These are phyloP conservation scores for Sugiyamaella smithiae DNA, from an alignment of 805 yeast species.

Conservation along the genomic window DNA sequence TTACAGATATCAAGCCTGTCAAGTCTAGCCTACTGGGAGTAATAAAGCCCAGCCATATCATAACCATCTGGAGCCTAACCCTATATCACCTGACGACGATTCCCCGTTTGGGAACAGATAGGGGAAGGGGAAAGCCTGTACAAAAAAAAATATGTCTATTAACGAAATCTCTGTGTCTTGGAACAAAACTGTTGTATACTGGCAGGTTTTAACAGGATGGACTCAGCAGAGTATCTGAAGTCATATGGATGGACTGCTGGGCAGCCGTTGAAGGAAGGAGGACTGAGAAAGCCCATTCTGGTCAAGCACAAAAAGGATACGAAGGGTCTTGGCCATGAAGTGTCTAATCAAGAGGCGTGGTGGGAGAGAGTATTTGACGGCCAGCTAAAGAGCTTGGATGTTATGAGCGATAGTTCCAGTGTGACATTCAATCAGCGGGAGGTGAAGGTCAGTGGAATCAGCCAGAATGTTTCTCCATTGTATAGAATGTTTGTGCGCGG, in stretches of 20 bases:
- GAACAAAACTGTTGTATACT: no score
- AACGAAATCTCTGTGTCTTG: no score
- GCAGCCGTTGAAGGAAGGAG: constrained; percentile 75
- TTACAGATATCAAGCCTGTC: no score
- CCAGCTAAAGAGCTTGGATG: constrained; percentile 75
- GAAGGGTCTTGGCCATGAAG: constrained; percentile 81
- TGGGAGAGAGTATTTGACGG: constrained; percentile 97
- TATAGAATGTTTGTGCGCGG: constrained; percentile 87
- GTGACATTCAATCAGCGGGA: constrained; percentile 57
- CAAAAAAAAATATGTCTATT: no score
- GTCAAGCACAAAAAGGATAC: constrained; percentile 89
- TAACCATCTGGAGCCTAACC: not conserved
- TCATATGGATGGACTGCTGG: constrained; percentile 94
- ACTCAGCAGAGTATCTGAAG: constrained; percentile 67
- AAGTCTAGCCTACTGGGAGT: no score
- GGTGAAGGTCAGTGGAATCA: constrained; percentile 42
- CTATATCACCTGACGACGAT: not conserved
- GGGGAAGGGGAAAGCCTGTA: no score
- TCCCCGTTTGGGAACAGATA: no score
- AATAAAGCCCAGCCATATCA: not conserved
- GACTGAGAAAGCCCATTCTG: constrained; percentile 77
- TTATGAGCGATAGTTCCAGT: constrained; percentile 30
- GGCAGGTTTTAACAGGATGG: no score
- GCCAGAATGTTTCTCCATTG: constrained; percentile 63
- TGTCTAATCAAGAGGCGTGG: constrained; percentile 84